A percentile compares a stretch with the other conserved stretches of the same genome.
Evolutionary conservation across 1,284 basidiomycete species (phyloP).

Genomic region (Meripilus lineatus): DNA sequence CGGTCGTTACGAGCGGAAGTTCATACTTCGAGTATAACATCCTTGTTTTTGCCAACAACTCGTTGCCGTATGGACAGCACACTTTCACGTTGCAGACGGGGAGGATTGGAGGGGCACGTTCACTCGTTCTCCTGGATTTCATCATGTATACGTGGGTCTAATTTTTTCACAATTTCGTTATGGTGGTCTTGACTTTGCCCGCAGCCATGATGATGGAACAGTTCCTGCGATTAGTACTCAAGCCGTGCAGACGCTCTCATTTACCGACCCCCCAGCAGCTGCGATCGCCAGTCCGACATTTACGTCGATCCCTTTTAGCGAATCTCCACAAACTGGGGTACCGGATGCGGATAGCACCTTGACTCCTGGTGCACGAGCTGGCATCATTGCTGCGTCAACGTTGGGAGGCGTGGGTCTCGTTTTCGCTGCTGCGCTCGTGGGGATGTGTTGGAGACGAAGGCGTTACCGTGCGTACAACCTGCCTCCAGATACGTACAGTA

Average conservation of each 20-base stretch:
- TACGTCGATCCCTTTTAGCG: too few relatives aligned
- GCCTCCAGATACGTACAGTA: background rate
- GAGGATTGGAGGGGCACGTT: constrained; percentile 6
- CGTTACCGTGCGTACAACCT: constrained; percentile 3
- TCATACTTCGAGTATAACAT: constrained; percentile 24
- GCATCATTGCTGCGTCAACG: background rate
- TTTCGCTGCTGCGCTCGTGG: background rate
- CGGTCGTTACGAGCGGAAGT: constrained; percentile 10
- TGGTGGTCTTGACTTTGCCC: too few relatives aligned
- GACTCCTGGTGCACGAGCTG: background rate
- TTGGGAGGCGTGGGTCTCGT: background rate
- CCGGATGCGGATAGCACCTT: too few relatives aligned
- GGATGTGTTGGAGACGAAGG: background rate
- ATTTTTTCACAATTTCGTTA: too few relatives aligned
- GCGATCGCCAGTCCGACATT: background rate
- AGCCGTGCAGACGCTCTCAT: too few relatives aligned
- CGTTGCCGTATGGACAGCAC: constrained; percentile 18
- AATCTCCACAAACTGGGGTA: too few relatives aligned
- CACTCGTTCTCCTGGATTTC: constrained; percentile 18
- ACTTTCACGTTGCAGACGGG: constrained; percentile 17
- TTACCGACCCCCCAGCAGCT: background rate
- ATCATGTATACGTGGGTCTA: constrained; percentile 20
- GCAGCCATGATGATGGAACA: too few relatives aligned
- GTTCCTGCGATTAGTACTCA: too few relatives aligned
- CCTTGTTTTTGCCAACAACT: constrained; percentile 27